Percentiles rank a stretch among this genome's conserved stretches.
Conservation (phyloP, 768 basidiomycete species). For the Harrya chromipes region DNA sequence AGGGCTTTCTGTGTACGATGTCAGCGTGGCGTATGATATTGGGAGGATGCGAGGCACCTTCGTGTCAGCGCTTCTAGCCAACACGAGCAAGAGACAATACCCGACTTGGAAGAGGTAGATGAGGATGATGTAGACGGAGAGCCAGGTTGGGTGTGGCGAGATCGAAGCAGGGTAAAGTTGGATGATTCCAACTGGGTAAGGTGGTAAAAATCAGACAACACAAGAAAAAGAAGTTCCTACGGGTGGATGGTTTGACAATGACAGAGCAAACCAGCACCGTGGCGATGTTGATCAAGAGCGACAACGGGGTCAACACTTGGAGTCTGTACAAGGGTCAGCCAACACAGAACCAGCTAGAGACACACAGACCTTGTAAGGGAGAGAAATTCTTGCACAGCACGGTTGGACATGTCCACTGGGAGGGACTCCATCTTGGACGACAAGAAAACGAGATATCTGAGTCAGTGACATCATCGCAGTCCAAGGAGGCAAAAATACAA, state of each 20-base stretch:
- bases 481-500: neutral
- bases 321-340: slow-evolving; percentile 40
- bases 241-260: slow-evolving; percentile 62
- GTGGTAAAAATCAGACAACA: neutral
- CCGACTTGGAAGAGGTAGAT: slow-evolving; percentile 72
- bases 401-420: slow-evolving; percentile 57
- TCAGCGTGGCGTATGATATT: neutral
- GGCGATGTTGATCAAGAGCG: slow-evolving; percentile 77
- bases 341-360: neutral
- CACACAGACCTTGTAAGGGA: slow-evolving; percentile 52
- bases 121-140: slow-evolving; percentile 57
- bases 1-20: slow-evolving; percentile 49
- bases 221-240: slow-evolving; percentile 26
- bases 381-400: slow-evolving; percentile 63
- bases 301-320: slow-evolving; percentile 85
- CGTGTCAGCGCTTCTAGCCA: slow-evolving; percentile 72
- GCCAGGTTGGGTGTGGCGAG: slow-evolving; percentile 57
- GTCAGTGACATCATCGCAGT: slow-evolving; percentile 16
- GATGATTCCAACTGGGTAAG: slow-evolving; percentile 44
- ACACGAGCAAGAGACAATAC: slow-evolving; percentile 76
- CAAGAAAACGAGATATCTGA: no score
- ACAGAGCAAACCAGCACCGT: slow-evolving; percentile 65
- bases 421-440: slow-evolving; percentile 48
- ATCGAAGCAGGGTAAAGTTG: slow-evolving; percentile 63
- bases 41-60: slow-evolving; percentile 44